Conservation (phyloP, 1,139 yeast species). For the Hansenula anomala region DNA sequence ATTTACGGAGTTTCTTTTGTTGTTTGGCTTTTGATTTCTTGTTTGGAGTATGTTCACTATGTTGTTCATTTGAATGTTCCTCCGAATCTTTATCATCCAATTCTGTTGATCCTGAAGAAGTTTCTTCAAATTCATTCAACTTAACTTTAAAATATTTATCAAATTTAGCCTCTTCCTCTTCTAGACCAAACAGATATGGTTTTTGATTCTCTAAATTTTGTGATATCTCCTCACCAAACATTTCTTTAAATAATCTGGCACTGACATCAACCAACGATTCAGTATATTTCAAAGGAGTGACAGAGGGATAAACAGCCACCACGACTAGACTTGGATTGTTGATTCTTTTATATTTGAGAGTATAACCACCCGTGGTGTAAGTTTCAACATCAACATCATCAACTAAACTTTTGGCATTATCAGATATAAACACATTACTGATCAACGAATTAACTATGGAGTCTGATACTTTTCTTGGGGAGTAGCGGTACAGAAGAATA, state of each 20-base stretch:
- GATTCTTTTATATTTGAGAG: slow-evolving; percentile 26
- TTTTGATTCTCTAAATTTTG: slow-evolving; percentile 23
- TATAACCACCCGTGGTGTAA: slow-evolving; percentile 26
- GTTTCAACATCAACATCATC: slow-evolving; percentile 27
- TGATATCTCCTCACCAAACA: slow-evolving; percentile 25
- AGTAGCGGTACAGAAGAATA: slow-evolving; percentile 47
- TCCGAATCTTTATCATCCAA: no score
- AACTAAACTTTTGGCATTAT: slow-evolving; percentile 24
- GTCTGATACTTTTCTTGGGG: slow-evolving; percentile 38
- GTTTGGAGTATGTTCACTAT: no score
- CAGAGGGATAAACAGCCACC: slow-evolving; percentile 27
- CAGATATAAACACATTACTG: slow-evolving; percentile 41
- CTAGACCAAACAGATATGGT: slow-evolving; percentile 21
- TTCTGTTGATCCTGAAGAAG: neutral
- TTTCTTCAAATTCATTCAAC: slow-evolving; percentile 21
- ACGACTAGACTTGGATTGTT: slow-evolving; percentile 24
- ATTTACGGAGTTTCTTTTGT: slow-evolving; percentile 33
- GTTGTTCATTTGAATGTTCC: no score
- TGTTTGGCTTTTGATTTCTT: slow-evolving; percentile 8
- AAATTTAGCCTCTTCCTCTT: slow-evolving; percentile 25
- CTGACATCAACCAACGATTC: slow-evolving; percentile 29
- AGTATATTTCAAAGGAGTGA: slow-evolving; percentile 26
- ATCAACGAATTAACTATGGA: slow-evolving; percentile 45
- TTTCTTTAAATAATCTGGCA: slow-evolving; percentile 25
- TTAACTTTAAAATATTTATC: slow-evolving; percentile 27